phyloP scores from a whole-genome alignment of 2,329 filamentous ascomycete genomes.

The Fusarium sp. region DNA sequence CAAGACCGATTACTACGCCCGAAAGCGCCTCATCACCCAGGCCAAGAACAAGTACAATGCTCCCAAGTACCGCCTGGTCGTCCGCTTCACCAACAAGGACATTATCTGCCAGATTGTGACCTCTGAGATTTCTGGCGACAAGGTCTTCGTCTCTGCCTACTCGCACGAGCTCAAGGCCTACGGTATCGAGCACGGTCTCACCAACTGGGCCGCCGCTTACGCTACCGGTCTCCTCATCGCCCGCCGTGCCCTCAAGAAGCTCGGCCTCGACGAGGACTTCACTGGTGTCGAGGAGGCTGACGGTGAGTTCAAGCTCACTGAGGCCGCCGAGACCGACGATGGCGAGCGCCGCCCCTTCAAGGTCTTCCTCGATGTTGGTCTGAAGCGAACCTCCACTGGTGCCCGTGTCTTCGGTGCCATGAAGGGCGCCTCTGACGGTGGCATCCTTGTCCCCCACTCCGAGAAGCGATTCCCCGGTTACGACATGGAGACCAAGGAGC shows the following conservation, averaged over 20 bases:
- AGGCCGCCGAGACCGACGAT: constrained; percentile 81
- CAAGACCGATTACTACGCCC: constrained; percentile 99
- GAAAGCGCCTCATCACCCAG: constrained; percentile 99
- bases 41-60: constrained; percentile 99
- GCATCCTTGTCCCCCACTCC: constrained; percentile 96
- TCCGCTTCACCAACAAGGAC: constrained; percentile 99
- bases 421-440: constrained; percentile 99
- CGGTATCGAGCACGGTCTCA: constrained; percentile 97
- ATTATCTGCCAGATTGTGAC: constrained; percentile 98
- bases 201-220: constrained; percentile 99
- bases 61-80: constrained; percentile 99
- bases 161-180: constrained; percentile 97
- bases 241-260: constrained; percentile 96
- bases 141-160: constrained; percentile 93
- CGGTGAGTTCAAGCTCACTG: constrained; percentile 95
- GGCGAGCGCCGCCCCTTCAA: constrained; percentile 99
- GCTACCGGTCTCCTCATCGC: constrained; percentile 95
- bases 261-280: constrained; percentile 93
- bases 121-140: constrained; percentile 97
- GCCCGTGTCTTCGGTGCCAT: constrained; percentile 99
- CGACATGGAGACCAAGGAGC: constrained; percentile 97
- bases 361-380: constrained; percentile 97
- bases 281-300: constrained; percentile 95
- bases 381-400: constrained; percentile 96
- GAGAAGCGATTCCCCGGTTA: constrained; percentile 99